Conservation (phyloP, 1,284 basidiomycete species). For the Peniophora sp. region DNA sequence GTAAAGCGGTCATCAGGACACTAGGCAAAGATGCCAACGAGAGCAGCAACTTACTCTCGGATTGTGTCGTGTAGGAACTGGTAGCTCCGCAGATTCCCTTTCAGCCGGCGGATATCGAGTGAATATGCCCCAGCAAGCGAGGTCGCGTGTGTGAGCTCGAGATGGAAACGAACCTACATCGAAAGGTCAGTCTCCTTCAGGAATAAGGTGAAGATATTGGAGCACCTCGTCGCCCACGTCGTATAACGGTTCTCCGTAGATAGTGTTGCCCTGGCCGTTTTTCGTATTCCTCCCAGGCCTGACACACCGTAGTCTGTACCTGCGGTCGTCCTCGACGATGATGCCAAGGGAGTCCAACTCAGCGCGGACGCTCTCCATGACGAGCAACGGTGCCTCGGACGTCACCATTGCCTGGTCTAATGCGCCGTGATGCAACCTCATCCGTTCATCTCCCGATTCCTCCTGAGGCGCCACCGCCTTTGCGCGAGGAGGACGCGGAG, state of each 20-base stretch:
- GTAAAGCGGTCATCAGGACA: too few species aligned
- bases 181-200: too few species aligned
- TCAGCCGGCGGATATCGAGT: constrained; percentile 84
- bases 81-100: constrained; percentile 90
- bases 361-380: constrained; percentile 77
- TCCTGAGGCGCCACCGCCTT: too few species aligned
- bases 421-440: constrained; percentile 87
- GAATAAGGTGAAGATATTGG: too few species aligned
- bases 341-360: constrained; percentile 91
- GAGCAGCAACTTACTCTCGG: constrained; percentile 48
- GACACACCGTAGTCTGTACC: constrained; percentile 82
- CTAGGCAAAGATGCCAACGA: too few species aligned
- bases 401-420: constrained; percentile 92
- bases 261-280: constrained; percentile 22
- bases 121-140: constrained; percentile 82
- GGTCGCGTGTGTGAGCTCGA: constrained; percentile 85
- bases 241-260: constrained; percentile 71
- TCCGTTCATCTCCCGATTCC: constrained; percentile 20
- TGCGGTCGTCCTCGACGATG: constrained; percentile 79
- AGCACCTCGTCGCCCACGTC: constrained; percentile 86
- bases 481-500: too few species aligned
- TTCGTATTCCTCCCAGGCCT: constrained; percentile 62
- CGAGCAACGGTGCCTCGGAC: constrained; percentile 74
- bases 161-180: constrained; percentile 58
- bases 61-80: constrained; percentile 90